Evolutionary conservation across 1,284 basidiomycete genomes (phyloP).

Genomic region (Apiotrichum sp.): DNA sequence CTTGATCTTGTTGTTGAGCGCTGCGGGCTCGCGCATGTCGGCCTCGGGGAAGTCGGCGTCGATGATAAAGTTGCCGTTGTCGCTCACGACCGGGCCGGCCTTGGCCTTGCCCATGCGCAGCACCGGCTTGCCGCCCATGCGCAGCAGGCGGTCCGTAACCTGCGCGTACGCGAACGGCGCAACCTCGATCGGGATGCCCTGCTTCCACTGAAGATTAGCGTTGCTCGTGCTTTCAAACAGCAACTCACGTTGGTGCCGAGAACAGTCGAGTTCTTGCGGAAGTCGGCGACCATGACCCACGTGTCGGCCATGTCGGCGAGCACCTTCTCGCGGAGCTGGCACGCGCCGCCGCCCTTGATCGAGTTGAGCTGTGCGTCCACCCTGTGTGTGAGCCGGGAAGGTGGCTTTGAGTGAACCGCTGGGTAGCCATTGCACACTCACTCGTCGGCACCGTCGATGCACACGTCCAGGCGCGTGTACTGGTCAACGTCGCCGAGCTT

Average conservation of each 20-base stretch:
- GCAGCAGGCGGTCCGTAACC: conserved; percentile 61
- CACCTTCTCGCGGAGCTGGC: conserved; percentile 95
- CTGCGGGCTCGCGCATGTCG: conserved; percentile 62
- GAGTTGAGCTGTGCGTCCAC: conserved; percentile 84
- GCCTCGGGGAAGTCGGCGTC: conserved; percentile 77
- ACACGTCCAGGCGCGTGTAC: conserved; percentile 85
- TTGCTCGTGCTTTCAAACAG: no score
- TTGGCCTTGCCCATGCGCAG: conserved; percentile 66
- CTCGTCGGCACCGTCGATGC: conserved; percentile 97
- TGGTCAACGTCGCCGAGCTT: conserved; percentile 87
- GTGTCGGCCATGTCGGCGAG: conserved; percentile 91
- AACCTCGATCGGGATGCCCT: conserved; percentile 93
- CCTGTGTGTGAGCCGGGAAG: conserved; percentile 47
- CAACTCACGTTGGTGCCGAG: conserved; percentile 72
- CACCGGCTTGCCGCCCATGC: conserved; percentile 55
- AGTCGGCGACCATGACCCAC: conserved; percentile 94
- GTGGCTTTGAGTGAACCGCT: no score
- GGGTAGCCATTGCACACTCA: conserved; percentile 48
- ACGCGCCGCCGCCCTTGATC: conserved; percentile 97
- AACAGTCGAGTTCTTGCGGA: conserved; percentile 78
- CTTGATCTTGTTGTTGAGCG: conserved; percentile 71
- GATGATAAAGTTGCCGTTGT: conserved; percentile 93
- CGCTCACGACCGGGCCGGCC: conserved; percentile 81
- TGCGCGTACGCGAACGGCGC: conserved; percentile 92
- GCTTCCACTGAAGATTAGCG: conserved; percentile 57